Conservation (phyloP, 2,329 filamentous ascomycete species). For the Aspergillus sp. region DNA sequence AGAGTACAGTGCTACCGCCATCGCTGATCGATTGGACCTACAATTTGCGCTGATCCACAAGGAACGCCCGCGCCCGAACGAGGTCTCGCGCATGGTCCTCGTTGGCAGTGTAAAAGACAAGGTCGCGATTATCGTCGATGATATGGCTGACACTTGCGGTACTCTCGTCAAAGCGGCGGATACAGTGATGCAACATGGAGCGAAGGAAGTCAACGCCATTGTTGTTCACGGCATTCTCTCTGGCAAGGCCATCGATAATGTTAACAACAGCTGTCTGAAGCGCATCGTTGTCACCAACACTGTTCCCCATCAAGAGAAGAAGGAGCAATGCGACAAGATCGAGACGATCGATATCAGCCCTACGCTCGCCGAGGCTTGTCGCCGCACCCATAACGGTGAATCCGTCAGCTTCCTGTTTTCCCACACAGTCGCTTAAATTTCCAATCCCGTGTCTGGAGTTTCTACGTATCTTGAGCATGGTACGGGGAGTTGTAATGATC, state of each 20-base stretch:
- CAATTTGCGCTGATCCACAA: conserved; percentile 96
- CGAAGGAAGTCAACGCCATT: conserved; percentile 87
- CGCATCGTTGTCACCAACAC: conserved; percentile 91
- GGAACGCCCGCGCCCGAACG: conserved; percentile 87
- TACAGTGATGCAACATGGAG: conserved; percentile 84
- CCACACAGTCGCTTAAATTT: conserved; percentile 47
- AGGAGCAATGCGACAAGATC: conserved; percentile 75
- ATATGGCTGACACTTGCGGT: conserved; percentile 97
- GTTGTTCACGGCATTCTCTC: conserved; percentile 93
- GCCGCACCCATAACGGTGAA: conserved; percentile 57
- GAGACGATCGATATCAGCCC: conserved; percentile 91
- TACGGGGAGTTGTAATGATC: not conserved
- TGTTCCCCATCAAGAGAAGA: conserved; percentile 79
- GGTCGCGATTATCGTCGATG: conserved; percentile 93
- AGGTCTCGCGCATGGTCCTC: conserved; percentile 92
- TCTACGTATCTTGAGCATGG: not conserved
- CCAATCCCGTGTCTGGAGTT: not conserved
- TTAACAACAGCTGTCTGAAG: conserved; percentile 77
- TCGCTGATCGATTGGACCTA: conserved; percentile 87
- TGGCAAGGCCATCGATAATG: conserved; percentile 82
- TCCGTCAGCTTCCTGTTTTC: conserved; percentile 57
- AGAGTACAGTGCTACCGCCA: conserved; percentile 73
- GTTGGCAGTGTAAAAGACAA: conserved; percentile 91
- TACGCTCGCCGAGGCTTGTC: conserved; percentile 61
- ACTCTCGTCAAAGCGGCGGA: conserved; percentile 86